These are phyloP conservation scores for Mallotus japonicus DNA, from an alignment of 441 rosid genomes.

Conservation along the genomic window DNA sequence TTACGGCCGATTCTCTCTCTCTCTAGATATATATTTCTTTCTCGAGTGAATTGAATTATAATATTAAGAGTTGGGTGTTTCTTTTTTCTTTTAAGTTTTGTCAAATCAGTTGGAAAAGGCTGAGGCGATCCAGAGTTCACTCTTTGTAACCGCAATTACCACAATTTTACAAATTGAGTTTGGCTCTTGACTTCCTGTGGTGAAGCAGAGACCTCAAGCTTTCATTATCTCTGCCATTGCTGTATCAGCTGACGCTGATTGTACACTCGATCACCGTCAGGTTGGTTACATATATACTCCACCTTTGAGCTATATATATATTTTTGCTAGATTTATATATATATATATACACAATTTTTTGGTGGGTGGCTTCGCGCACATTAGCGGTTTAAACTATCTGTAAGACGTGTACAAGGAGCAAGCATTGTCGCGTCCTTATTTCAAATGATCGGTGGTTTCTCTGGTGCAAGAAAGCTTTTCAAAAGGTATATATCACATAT, in stretches of 20 bases:
- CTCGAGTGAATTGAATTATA: background rate
- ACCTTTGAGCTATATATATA: too few relatives aligned
- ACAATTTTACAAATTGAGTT: background rate
- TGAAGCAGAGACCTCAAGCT: background rate
- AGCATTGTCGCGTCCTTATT: slow-evolving; percentile 55
- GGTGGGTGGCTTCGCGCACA: too few relatives aligned
- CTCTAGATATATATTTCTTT: too few relatives aligned
- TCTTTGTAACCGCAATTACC: background rate
- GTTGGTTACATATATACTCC: too few relatives aligned
- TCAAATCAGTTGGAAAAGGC: background rate
- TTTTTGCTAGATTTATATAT: too few relatives aligned
- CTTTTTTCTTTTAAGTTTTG: background rate
- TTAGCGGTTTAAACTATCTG: slow-evolving; percentile 60
- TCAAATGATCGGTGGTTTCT: slow-evolving; percentile 59
- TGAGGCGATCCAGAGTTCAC: too few relatives aligned
- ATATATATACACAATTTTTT: too few relatives aligned
- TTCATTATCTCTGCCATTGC: background rate
- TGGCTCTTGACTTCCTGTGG: background rate
- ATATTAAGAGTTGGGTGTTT: too few relatives aligned
- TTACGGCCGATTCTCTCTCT: too few relatives aligned
- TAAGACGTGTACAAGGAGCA: slow-evolving; percentile 74
- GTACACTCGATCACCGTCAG: background rate
- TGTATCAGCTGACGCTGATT: background rate
- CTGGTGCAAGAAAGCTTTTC: slow-evolving; percentile 66
- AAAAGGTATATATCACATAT: too few relatives aligned